Evolutionary conservation across 1,284 basidiomycete species (phyloP).

Genomic region (Xerocomus nothofagi): DNA sequence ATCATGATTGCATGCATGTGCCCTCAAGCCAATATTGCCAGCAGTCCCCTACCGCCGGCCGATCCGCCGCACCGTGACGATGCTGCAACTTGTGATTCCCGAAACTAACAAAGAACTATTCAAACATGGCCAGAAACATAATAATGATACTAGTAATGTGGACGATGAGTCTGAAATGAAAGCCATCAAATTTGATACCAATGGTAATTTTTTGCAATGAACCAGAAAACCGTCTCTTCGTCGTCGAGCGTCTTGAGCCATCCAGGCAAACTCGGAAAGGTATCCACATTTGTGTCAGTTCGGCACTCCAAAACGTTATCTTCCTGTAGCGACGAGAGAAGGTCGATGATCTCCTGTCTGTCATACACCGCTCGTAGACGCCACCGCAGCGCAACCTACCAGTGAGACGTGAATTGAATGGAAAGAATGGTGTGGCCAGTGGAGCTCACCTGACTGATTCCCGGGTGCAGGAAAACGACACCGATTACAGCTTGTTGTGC

Average conservation of each 20-base stretch:
- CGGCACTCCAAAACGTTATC: slow-evolving; percentile 48
- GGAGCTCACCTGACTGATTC: slow-evolving; percentile 65
- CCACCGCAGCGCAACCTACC: slow-evolving; percentile 71
- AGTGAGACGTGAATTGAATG: slow-evolving; percentile 12
- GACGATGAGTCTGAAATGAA: neutral
- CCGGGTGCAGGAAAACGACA: slow-evolving; percentile 66
- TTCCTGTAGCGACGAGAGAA: slow-evolving; percentile 55
- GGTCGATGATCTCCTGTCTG: slow-evolving; percentile 69
- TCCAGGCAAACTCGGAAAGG: slow-evolving; percentile 23
- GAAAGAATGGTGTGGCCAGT: neutral
- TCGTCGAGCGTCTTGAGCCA: slow-evolving; percentile 43
- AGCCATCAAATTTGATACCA: slow-evolving; percentile 51
- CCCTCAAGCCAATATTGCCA: too few relatives aligned
- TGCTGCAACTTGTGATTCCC: too few relatives aligned
- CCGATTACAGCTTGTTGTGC: slow-evolving; percentile 68
- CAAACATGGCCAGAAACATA: neutral
- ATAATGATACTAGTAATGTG: slow-evolving; percentile 15
- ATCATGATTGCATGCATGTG: too few relatives aligned
- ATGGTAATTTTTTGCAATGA: slow-evolving; percentile 41
- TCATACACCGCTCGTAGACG: slow-evolving; percentile 69
- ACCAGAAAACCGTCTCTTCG: slow-evolving; percentile 49
- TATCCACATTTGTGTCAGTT: slow-evolving; percentile 18
- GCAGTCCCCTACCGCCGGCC: too few relatives aligned
- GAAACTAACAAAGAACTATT: too few relatives aligned
- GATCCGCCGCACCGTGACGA: too few relatives aligned